phyloP scores from a whole-genome alignment of 1,139 yeast species.

The Blastobotrys proliferans region DNA sequence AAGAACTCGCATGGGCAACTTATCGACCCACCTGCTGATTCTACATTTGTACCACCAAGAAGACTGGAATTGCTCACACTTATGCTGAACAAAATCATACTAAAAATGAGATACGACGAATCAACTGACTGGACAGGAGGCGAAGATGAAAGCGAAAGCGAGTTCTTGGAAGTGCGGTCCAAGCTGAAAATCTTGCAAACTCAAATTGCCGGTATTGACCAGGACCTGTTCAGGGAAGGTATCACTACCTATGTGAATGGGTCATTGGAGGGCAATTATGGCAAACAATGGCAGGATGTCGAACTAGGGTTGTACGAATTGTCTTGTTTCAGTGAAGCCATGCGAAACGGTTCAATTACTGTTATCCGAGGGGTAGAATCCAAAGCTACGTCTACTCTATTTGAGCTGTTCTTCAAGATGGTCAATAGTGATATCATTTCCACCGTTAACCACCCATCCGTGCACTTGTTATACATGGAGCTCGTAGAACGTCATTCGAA shows the following conservation, averaged over 20 bases:
- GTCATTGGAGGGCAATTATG: constrained; percentile 39
- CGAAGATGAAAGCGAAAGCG: constrained; percentile 61
- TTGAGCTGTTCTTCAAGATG: constrained; percentile 58
- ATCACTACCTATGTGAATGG: constrained; percentile 63
- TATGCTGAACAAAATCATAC: constrained; percentile 62
- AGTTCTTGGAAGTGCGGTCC: constrained; percentile 71
- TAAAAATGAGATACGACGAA: constrained; percentile 76
- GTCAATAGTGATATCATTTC: constrained; percentile 51
- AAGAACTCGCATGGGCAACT: constrained; percentile 27
- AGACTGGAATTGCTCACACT: constrained; percentile 54
- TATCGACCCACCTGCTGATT: constrained; percentile 30
- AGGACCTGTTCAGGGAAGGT: constrained; percentile 66
- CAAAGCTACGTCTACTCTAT: constrained; percentile 25
- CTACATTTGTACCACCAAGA: constrained; percentile 30
- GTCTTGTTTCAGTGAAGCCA: constrained; percentile 71
- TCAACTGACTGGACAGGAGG: constrained; percentile 55
- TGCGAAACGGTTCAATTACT: constrained; percentile 68
- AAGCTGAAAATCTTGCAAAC: constrained; percentile 80
- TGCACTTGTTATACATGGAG: constrained; percentile 80
- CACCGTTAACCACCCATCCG: constrained; percentile 58
- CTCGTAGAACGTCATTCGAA: constrained; percentile 77
- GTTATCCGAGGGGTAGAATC: constrained; percentile 47
- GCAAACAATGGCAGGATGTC: constrained; percentile 60
- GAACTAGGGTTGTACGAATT: constrained; percentile 87
- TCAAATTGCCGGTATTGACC: constrained; percentile 70